These are phyloP conservation scores for Baudoinia panamericana DNA, from an alignment of 495 filamentous ascomycete genomes.

Conservation along the genomic window DNA sequence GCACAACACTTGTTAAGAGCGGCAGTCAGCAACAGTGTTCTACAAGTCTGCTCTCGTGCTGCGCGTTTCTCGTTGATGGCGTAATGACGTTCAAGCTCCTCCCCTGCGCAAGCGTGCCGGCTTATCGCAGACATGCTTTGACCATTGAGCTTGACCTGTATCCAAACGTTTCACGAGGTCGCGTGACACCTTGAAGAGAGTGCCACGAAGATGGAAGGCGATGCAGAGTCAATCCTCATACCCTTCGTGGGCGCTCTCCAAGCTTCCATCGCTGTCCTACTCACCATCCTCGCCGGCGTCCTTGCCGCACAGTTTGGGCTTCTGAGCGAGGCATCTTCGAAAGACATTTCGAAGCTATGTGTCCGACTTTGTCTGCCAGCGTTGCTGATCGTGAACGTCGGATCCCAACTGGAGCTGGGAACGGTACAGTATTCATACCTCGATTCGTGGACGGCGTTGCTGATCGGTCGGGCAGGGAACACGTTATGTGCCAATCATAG, in stretches of 20 bases:
- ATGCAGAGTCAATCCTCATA: not conserved
- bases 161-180: no score
- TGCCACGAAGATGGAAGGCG: not conserved
- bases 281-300: conserved; percentile 55
- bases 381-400: conserved; percentile 55
- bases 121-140: no score
- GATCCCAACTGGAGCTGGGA: conserved; percentile 46
- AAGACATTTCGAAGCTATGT: conserved; percentile 52
- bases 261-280: conserved; percentile 53
- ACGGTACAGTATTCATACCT: conserved; percentile 43
- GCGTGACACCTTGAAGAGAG: no score
- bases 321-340: conserved; percentile 41
- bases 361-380: conserved; percentile 59
- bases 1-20: not conserved
- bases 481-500: conserved; percentile 23
- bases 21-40: no score
- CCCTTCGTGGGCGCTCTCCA: conserved; percentile 58
- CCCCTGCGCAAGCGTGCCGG: no score
- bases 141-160: no score
- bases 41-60: no score
- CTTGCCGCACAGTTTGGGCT: conserved; percentile 45
- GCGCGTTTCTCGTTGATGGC: no score
- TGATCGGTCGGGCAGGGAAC: not conserved
- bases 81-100: no score
- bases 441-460: not conserved